Conservation (phyloP, 805 yeast species). For the Wickerhamomyces hampshirensis region DNA sequence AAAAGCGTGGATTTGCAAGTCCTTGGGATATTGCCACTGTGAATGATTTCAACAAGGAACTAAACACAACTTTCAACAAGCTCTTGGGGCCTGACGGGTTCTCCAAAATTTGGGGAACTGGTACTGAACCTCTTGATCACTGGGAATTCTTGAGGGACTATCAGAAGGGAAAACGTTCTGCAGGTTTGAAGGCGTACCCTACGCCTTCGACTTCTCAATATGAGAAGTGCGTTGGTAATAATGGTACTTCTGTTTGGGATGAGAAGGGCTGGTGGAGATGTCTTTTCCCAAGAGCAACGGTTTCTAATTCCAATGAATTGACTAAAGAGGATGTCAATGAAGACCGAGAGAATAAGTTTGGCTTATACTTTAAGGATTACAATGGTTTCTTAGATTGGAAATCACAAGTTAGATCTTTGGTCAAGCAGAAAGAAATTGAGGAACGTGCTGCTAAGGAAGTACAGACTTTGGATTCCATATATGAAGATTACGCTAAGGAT, state of each 20-base stretch:
- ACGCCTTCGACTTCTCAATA: conserved; percentile 57
- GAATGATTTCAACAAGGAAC: conserved; percentile 1
- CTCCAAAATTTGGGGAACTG: neutral
- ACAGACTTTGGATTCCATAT: conserved; percentile 12
- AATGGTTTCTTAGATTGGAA: conserved; percentile 67
- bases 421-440: conserved; percentile 32
- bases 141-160: conserved; percentile 12
- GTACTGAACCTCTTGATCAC: conserved; percentile 3
- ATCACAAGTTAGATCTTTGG: conserved; percentile 44
- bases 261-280: conserved; percentile 86
- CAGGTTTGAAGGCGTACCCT: conserved; percentile 48
- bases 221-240: conserved; percentile 53
- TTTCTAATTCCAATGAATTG: conserved; percentile 28
- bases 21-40: conserved; percentile 1
- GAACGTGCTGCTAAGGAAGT: conserved; percentile 11
- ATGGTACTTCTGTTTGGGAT: conserved; percentile 83
- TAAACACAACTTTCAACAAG: neutral
- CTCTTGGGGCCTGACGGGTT: neutral
- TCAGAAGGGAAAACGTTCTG: conserved; percentile 9
- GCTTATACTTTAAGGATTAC: conserved; percentile 59
- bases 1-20: neutral
- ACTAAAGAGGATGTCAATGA: conserved; percentile 56
- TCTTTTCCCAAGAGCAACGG: conserved; percentile 58
- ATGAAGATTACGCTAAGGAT: conserved; percentile 24
- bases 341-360: conserved; percentile 40